Evolutionary conservation across 2,329 filamentous ascomycete species (phyloP), one percentile per base, ranked within the genome.

Genomic region (Chalara sp.): DNA sequence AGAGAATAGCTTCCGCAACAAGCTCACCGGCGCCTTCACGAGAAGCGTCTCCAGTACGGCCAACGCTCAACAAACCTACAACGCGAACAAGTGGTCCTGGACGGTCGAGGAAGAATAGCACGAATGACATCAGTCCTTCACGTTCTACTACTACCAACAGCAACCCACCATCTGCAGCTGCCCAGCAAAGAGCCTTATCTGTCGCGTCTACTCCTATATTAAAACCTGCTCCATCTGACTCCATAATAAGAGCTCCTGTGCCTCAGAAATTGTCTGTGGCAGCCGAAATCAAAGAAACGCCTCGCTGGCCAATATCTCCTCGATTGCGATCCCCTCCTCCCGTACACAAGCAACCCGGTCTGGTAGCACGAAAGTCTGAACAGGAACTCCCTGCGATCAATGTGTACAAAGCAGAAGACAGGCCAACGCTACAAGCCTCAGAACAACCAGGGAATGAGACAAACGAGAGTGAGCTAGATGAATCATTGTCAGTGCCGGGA

Each of bases 271-370:
- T 78, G 5, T 66, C 72, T 29, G 63, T 72, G 55, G 64, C 67
- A 46, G 65, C 72, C 47, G 76, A 85, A 48, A 58, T 75, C 40
- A 76, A 66, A 62, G 78, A 83, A 51, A 76, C 76, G 48, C 81
- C 81, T 55, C 79, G 84, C 68, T 92, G 87, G 87, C 86, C 88
- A 30, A 71, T 86, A 54, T 91, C 87, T 44, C 87, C 88, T 44
- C 79, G 87, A 55, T 67, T 93, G 56, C 86, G 84, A 65, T 90
- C 88, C 6, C 88, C 88, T 49, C 86, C 88, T 21, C 86, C 87
- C 10, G 64, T 72, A 48, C 73, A 70, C 62, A 75, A 71, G 53
- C 72, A 70, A 57, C 73, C 70, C 47, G 69, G 68, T 58, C 71
- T 67, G 49, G 68, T 69, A 46, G 70, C 67, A 40, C 72, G 72